A percentile compares a stretch with the other conserved stretches of the same genome.
Evolutionary conservation across 208 protist species (phyloP).

Genomic region (Strigomonas culicis): DNA sequence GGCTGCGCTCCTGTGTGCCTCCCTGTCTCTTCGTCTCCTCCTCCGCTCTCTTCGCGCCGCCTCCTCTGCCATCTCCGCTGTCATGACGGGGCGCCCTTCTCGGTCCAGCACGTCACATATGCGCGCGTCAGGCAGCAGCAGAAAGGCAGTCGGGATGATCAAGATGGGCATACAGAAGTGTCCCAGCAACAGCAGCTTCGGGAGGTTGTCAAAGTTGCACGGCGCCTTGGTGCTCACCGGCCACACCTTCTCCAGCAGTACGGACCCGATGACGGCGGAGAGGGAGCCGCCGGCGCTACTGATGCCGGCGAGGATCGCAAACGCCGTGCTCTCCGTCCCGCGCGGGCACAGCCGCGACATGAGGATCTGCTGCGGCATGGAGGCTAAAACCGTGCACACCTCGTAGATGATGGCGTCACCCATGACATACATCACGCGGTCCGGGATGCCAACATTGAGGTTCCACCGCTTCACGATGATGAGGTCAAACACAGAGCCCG

Average conservation of each 20-base stretch:
- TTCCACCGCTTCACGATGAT: constrained; percentile 37
- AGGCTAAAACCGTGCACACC: constrained; percentile 29
- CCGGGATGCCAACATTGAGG: constrained; percentile 21
- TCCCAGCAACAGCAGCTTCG: constrained; percentile 49
- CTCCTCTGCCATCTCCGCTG: too few species aligned
- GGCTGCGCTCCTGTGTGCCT: too few species aligned
- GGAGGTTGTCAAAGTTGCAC: constrained; percentile 68
- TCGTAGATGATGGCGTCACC: constrained; percentile 42
- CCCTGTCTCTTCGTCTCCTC: too few species aligned
- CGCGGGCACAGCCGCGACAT: constrained; percentile 60
- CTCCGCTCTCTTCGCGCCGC: too few species aligned
- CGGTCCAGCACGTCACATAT: constrained; percentile 42
- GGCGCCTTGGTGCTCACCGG: constrained; percentile 31
- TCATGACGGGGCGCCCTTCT: too few species aligned
- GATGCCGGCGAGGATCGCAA: constrained; percentile 60
- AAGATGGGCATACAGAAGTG: constrained; percentile 60
- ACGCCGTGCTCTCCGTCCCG: constrained; percentile 65
- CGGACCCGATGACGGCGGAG: constrained; percentile 32
- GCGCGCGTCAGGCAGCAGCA: constrained; percentile 49
- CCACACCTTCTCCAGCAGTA: constrained; percentile 43
- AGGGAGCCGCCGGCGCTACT: constrained; percentile 53
- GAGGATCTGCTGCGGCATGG: constrained; percentile 46
- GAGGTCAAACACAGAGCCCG: constrained; percentile 32
- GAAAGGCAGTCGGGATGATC: constrained; percentile 51
- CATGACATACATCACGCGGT: constrained; percentile 37